A percentile compares a stretch with the other conserved stretches of the same genome.
These are phyloP conservation scores for Ocimum tenuiflorum DNA, from an alignment of 257 asterid species.

Conservation along the genomic window DNA sequence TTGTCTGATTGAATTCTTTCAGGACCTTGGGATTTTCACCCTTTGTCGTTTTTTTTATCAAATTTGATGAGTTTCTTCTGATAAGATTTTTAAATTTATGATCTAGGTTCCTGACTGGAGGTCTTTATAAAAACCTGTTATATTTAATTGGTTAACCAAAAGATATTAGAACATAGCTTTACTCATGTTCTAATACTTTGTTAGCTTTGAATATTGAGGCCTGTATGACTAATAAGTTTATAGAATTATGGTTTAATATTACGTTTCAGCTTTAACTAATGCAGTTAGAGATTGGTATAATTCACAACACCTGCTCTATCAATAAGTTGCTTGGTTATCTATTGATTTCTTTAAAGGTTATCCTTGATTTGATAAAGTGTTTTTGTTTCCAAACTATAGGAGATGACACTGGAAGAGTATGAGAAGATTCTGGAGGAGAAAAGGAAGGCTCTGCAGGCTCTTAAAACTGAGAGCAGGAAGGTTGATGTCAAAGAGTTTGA, in stretches of 20 bases:
- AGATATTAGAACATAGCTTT: not conserved
- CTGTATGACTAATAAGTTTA: not conserved
- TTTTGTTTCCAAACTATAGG: conserved; percentile 32
- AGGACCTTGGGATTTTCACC: too few relatives aligned
- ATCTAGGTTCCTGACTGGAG: not conserved
- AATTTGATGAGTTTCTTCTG: not conserved
- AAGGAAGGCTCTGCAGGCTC: conserved; percentile 61
- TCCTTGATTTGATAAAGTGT: not conserved
- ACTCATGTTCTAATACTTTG: not conserved
- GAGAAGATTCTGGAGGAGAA: conserved; percentile 78
- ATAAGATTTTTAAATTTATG: not conserved
- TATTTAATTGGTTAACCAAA: not conserved
- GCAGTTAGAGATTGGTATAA: not conserved
- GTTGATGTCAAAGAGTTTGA: conserved; percentile 68
- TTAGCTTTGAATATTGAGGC: not conserved
- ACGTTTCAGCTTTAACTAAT: not conserved
- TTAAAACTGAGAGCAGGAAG: conserved; percentile 77
- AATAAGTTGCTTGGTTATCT: not conserved
- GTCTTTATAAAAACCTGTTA: not conserved
- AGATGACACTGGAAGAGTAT: conserved; percentile 92
- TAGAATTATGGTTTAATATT: not conserved
- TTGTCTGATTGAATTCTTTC: too few relatives aligned
- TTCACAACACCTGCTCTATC: not conserved
- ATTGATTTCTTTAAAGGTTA: not conserved
- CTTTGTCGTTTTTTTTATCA: too few relatives aligned